Percentiles rank a stretch among this genome's conserved stretches.
phyloP scores from a whole-genome alignment of 148 eudicot species.

The Persicaria tinctoria region DNA sequence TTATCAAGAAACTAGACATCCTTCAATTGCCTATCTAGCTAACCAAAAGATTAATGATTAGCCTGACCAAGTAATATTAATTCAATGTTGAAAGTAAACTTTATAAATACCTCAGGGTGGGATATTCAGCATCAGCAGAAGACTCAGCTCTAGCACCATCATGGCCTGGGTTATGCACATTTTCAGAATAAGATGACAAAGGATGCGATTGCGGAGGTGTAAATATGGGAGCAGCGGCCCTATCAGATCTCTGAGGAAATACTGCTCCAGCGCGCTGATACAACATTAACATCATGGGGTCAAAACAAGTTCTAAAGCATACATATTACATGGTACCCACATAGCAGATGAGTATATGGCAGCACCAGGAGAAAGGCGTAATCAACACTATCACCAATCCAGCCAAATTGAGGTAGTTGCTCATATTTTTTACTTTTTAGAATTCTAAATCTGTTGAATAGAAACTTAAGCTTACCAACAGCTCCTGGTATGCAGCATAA shows the following conservation, averaged over 20 bases:
- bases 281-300: background rate
- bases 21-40: background rate
- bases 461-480: conserved; percentile 45
- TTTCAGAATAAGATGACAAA: conserved; percentile 60
- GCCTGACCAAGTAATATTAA: background rate
- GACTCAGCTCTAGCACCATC: conserved; percentile 54
- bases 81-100: background rate
- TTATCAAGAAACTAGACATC: background rate
- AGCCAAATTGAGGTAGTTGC: background rate
- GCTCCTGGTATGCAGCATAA: conserved; percentile 88
- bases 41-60: background rate
- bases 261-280: conserved; percentile 85
- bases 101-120: conserved; percentile 61
- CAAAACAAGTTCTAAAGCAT: background rate
- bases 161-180: conserved; percentile 49
- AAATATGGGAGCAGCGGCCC: conserved; percentile 78
- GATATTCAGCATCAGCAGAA: conserved; percentile 76
- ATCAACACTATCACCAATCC: background rate
- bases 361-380: background rate
- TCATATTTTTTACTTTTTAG: background rate
- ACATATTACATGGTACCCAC: background rate
- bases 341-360: background rate
- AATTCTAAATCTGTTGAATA: background rate
- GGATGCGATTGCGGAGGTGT: conserved; percentile 97
- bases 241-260: conserved; percentile 79